Evolutionary conservation across 1,284 basidiomycete genomes (phyloP).

Genomic region (Dichomitus squalens): DNA sequence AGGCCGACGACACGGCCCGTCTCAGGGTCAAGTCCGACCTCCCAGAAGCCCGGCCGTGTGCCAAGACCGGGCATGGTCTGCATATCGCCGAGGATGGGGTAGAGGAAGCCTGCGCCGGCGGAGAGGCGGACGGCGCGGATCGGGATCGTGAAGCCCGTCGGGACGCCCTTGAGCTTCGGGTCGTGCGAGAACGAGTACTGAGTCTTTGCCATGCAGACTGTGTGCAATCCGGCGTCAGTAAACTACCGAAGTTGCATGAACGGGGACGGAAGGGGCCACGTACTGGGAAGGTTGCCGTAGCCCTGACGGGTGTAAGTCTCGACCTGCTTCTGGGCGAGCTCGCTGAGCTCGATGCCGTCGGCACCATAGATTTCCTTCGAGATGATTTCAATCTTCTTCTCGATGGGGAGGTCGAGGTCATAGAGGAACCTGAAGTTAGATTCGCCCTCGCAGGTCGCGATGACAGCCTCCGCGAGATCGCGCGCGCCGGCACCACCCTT

Average conservation of each 20-base stretch:
- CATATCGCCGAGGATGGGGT: conserved; percentile 94
- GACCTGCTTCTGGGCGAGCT: conserved; percentile 84
- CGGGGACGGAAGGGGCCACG: conserved; percentile 31
- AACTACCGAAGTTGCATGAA: neutral
- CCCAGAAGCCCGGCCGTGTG: conserved; percentile 93
- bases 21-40: conserved; percentile 78
- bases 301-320: conserved; percentile 94
- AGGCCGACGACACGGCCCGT: conserved; percentile 74
- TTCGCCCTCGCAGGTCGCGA: conserved; percentile 82
- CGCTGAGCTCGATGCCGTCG: conserved; percentile 84
- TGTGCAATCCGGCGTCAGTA: conserved; percentile 7
- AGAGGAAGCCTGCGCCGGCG: conserved; percentile 95
- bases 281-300: conserved; percentile 79
- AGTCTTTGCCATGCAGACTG: conserved; percentile 99
- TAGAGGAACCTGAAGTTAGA: conserved; percentile 92
- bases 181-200: conserved; percentile 97
- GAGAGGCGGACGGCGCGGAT: conserved; percentile 89
- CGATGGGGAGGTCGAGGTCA: conserved; percentile 82
- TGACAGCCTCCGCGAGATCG: conserved; percentile 85
- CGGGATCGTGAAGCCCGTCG: conserved; percentile 92
- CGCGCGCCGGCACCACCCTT: conserved; percentile 88
- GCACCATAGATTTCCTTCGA: conserved; percentile 91
- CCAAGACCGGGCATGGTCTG: conserved; percentile 97
- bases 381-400: conserved; percentile 87
- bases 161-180: conserved; percentile 89